These are phyloP conservation scores for Geoglossum cookeanum DNA, from an alignment of 2,329 filamentous ascomycete species.

Conservation along the genomic window DNA sequence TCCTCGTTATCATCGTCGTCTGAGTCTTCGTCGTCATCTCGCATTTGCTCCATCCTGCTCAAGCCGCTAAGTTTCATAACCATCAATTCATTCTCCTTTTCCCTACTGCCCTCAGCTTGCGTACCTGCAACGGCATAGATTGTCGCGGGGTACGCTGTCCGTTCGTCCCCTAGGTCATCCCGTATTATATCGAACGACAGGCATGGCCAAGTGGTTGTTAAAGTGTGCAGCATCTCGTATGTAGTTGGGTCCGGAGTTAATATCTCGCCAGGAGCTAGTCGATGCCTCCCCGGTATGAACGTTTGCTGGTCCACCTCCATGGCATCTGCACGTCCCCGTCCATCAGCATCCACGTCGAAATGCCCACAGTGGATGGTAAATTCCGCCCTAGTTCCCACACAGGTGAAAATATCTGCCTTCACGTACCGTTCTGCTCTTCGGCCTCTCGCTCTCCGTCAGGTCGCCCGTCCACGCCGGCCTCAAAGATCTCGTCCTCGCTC, in stretches of 20 bases:
- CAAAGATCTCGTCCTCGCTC: conserved; percentile 79
- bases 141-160: conserved; percentile 85
- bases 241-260: conserved; percentile 82
- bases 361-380: background rate
- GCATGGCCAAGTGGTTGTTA: conserved; percentile 92
- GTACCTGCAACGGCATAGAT: conserved; percentile 91
- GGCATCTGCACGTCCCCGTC: conserved; percentile 32
- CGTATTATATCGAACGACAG: conserved; percentile 85
- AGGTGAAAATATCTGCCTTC: background rate
- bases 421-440: conserved; percentile 48
- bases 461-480: conserved; percentile 82
- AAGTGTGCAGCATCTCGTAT: conserved; percentile 91
- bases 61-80: conserved; percentile 91
- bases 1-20: conserved; percentile 52
- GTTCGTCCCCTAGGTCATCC: conserved; percentile 70
- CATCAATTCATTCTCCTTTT: conserved; percentile 82
- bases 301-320: conserved; percentile 92
- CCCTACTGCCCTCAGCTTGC: conserved; percentile 57
- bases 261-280: conserved; percentile 77
- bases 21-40: conserved; percentile 46
- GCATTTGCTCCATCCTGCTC: conserved; percentile 62
- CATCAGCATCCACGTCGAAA: background rate
- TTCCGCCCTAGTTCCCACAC: background rate
- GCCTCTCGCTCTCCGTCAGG: conserved; percentile 85
- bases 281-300: conserved; percentile 88